Evolutionary conservation across 768 basidiomycete genomes (phyloP).

Genomic region (Clitopilus hobsonii): DNA sequence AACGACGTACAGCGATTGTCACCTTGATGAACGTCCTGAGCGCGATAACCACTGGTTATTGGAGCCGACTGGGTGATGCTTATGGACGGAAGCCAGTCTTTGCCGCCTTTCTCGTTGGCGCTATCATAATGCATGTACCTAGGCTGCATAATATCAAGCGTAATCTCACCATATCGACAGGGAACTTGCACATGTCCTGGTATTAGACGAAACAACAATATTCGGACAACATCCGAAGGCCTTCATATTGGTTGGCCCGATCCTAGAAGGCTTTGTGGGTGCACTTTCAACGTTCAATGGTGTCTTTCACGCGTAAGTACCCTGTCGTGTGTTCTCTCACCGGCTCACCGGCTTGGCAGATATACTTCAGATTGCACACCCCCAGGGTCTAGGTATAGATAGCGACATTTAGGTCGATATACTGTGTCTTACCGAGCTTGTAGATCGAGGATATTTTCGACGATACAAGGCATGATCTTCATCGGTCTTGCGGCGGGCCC

Average conservation of each 20-base stretch:
- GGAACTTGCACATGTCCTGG: constrained; percentile 76
- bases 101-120: constrained; percentile 58
- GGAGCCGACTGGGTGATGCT: constrained; percentile 77
- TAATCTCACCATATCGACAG: constrained; percentile 31
- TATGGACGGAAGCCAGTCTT: constrained; percentile 76
- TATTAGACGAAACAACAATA: constrained; percentile 52
- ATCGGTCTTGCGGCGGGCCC: constrained; percentile 78
- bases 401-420: too few species aligned
- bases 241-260: constrained; percentile 71
- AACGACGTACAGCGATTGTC: constrained; percentile 45
- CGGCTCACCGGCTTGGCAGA: too few species aligned
- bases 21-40: constrained; percentile 76
- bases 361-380: constrained; percentile 50
- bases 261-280: constrained; percentile 76
- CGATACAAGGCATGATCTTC: constrained; percentile 72
- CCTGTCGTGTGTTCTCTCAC: too few species aligned
- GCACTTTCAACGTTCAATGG: constrained; percentile 62
- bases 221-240: constrained; percentile 56
- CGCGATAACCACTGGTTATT: constrained; percentile 81
- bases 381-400: constrained; percentile 44
- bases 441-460: constrained; percentile 52
- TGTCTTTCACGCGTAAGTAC: constrained; percentile 64
- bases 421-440: background rate
- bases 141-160: background rate
- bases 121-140: constrained; percentile 64